Evolutionary conservation across 148 eudicot species (phyloP).

Genomic region (Camellia granthamiana): DNA sequence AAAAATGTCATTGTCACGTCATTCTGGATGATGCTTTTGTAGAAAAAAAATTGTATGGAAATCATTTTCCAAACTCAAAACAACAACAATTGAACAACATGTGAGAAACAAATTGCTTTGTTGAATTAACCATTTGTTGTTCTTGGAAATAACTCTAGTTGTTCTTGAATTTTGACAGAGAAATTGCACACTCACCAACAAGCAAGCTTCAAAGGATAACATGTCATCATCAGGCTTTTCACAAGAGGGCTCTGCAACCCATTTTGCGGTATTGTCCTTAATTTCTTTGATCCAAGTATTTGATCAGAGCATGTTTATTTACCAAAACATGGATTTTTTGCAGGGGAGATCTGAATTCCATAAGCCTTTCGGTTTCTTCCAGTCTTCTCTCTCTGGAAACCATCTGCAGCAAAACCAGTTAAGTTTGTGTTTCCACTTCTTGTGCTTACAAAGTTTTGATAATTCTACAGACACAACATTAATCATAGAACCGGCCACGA

Average conservation of each 20-base stretch:
- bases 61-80: not conserved
- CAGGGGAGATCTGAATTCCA: slow-evolving; percentile 31
- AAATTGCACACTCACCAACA: slow-evolving; percentile 20
- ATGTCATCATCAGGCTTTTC: slow-evolving; percentile 31
- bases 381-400: slow-evolving; percentile 18
- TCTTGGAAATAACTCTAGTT: not conserved
- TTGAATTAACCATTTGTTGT: not conserved
- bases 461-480: no score
- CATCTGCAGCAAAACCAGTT: slow-evolving; percentile 27
- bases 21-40: no score
- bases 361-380: slow-evolving; percentile 28
- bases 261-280: slow-evolving; percentile 19
- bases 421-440: slow-evolving; percentile 1
- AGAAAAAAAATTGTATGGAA: no score
- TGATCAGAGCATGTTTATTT: not conserved
- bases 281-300: not conserved
- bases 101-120: no score
- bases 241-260: slow-evolving; percentile 44
- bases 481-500: no score
- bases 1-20: no score
- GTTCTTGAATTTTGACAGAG: slow-evolving; percentile 21
- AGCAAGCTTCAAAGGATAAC: slow-evolving; percentile 27
- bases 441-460: not conserved
- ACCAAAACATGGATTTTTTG: not conserved
- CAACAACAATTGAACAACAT: not conserved